Base-by-base conservation (phyloP, 169 alveolate species). In the Pseudocohnilembus persalinus region DNA sequence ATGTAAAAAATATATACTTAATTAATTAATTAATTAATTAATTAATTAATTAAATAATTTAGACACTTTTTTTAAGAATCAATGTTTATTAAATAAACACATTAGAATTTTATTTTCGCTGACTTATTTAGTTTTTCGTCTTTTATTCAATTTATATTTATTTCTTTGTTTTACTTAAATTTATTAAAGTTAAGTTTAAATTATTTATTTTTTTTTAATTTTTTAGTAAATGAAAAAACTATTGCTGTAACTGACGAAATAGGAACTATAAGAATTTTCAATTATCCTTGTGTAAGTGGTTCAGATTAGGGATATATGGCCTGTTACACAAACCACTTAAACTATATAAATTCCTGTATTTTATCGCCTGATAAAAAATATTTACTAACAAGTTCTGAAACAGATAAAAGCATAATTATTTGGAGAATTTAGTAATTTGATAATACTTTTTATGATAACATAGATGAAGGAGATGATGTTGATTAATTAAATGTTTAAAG, bases 211-310 rank as follows among this genome's bases (percentile, higher is more conserved):
- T n/a, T n/a, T n/a, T n/a, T n/a, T n/a, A n/a, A 11, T 11, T 11
- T 49, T 11, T 11, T 11, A 49, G 68, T 49, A 4, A 49, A 49
- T 49, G 94, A 93, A 33, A 88, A 87, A 31, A 88, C 89, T 29
- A 89, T 92, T 65, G 94, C 93, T 25, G 97, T 86, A 32, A 86
- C 90, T 0, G 97, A 94, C 82, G 94, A 92, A 83, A 74, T 94
- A 81, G 97, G 97, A 1, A 91, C 96, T 15, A 91, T 94, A n/a
- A 85, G 97, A 74, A 68, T 94, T 72, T 94, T 91, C 73, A 90
- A 87, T 80, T 94, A 94, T 73, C 97, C 97, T 29, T 90, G 94
- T 73, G 83, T 77, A 29, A 84, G 84, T 75, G 89, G 93, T 73
- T 91, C 87, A 75, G 65, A 34, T n/a, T 34, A 34, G 26, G 93